Conservation (phyloP, 202 grass and related monocot species). For the Saccharum hybrid region DNA sequence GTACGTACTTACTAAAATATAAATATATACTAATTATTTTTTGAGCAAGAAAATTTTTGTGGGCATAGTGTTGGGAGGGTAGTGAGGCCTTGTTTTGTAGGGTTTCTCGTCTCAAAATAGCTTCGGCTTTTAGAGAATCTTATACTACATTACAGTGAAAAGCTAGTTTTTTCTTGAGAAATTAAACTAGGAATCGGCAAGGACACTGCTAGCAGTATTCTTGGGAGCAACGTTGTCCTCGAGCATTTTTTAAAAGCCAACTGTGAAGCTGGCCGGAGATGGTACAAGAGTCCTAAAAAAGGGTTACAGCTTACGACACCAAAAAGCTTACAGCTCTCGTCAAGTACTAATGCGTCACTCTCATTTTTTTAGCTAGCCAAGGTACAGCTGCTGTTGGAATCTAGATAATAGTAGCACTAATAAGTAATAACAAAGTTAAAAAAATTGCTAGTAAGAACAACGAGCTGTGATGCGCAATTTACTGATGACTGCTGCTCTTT, state of each 20-base stretch:
- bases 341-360: conserved; percentile 22
- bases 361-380: neutral
- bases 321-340: neutral
- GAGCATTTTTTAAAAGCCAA: conserved; percentile 42
- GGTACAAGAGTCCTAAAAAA: conserved; percentile 45
- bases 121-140: too few relatives aligned
- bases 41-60: neutral
- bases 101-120: too few relatives aligned
- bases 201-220: too few relatives aligned
- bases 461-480: neutral
- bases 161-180: too few relatives aligned
- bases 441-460: neutral
- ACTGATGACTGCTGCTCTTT: neutral
- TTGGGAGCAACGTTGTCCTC: conserved; percentile 20
- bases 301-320: conserved; percentile 15
- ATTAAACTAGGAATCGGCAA: too few relatives aligned
- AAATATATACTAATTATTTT: neutral
- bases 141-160: too few relatives aligned
- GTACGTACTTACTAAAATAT: too few relatives aligned
- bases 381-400: neutral
- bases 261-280: conserved; percentile 17
- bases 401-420: neutral
- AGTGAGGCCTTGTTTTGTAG: too few relatives aligned
- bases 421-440: neutral
- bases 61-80: neutral